Conservation (phyloP, 148 eudicot species). For the Linanthus parryae region DNA sequence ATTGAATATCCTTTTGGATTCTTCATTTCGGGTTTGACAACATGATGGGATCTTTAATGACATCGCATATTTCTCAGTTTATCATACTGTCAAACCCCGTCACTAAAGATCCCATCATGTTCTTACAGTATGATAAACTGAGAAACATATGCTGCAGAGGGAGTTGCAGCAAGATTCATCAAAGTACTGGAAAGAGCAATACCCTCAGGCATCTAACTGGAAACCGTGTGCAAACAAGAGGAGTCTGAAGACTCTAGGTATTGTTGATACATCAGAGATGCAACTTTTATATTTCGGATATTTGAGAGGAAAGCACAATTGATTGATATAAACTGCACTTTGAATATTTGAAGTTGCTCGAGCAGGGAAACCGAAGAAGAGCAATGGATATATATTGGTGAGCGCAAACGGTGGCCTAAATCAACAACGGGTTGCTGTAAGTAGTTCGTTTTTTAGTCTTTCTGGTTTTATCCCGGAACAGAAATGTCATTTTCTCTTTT, state of each 20-base stretch:
- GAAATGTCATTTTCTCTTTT: slow-evolving; percentile 4
- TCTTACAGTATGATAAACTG: slow-evolving; percentile 10
- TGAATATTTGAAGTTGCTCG: slow-evolving; percentile 17
- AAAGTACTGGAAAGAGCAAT: slow-evolving; percentile 47
- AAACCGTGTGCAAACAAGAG: slow-evolving; percentile 63
- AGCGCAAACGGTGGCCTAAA: slow-evolving; percentile 98
- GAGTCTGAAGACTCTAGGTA: slow-evolving; percentile 30
- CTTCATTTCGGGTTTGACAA: too few relatives aligned
- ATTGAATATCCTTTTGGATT: slow-evolving; percentile 4
- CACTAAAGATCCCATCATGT: too few relatives aligned
- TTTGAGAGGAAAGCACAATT: neutral
- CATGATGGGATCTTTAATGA: neutral
- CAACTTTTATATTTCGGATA: neutral
- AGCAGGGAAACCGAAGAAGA: slow-evolving; percentile 44
- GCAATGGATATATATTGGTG: slow-evolving; percentile 64
- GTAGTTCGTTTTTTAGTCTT: slow-evolving; percentile 15
- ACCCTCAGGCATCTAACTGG: slow-evolving; percentile 47
- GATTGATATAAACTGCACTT: neutral
- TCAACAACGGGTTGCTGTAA: slow-evolving; percentile 96
- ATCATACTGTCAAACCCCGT: too few relatives aligned
- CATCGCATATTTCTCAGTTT: neutral
- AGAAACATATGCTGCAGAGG: slow-evolving; percentile 31
- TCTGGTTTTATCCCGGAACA: neutral
- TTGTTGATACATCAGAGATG: neutral
- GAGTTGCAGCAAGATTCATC: slow-evolving; percentile 25